Conservation (phyloP, 192 early-diverging fungal genomes). For the Coemansia sp. region DNA sequence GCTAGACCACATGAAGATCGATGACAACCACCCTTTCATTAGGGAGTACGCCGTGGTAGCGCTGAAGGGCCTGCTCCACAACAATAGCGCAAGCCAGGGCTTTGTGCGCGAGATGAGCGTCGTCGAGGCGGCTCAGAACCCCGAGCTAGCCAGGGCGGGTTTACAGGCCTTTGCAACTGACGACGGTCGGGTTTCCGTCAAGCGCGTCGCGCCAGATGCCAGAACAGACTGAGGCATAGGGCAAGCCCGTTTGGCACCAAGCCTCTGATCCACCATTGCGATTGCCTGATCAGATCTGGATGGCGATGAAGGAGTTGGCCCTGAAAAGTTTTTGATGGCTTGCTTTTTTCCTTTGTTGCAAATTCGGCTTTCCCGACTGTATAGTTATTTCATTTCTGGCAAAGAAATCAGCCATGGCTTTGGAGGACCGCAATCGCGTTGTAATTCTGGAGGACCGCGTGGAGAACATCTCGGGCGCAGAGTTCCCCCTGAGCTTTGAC, state of each 20-base stretch:
- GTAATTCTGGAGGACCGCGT: slow-evolving; percentile 50
- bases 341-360: not conserved
- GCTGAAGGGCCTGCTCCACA: slow-evolving; percentile 26
- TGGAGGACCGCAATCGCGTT: slow-evolving; percentile 52
- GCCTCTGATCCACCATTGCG: not conserved
- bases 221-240: too few relatives aligned
- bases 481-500: slow-evolving; percentile 45
- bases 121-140: slow-evolving; percentile 10
- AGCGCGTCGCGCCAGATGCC: not conserved
- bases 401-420: slow-evolving; percentile 26
- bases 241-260: not conserved
- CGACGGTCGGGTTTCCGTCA: slow-evolving; percentile 4
- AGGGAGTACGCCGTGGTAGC: slow-evolving; percentile 49
- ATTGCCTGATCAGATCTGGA: not conserved
- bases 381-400: not conserved
- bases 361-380: not conserved
- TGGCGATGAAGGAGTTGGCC: not conserved
- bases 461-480: slow-evolving; percentile 51
- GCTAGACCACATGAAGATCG: slow-evolving; percentile 47
- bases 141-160: slow-evolving; percentile 13
- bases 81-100: slow-evolving; percentile 36
- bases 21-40: slow-evolving; percentile 53
- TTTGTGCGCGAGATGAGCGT: slow-evolving; percentile 30
- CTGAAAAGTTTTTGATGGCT: not conserved
- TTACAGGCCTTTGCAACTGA: not conserved